Percentiles rank a stretch among this genome's conserved stretches.
Evolutionary conservation across 1,284 basidiomycete genomes (phyloP).

Genomic region (Leccinum subfulvum): DNA sequence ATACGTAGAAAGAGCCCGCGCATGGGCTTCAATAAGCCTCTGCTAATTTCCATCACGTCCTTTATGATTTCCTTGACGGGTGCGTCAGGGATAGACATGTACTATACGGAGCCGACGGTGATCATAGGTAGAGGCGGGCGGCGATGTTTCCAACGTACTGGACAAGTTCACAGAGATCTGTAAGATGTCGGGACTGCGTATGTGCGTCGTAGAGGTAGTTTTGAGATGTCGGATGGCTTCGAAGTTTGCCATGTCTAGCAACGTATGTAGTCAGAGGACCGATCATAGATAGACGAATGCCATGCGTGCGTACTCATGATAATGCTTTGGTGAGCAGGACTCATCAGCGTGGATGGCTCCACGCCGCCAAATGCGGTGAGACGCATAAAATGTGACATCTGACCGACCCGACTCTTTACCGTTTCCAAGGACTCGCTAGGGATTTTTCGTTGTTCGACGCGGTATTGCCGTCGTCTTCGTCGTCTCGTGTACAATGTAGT

Average conservation of each 20-base stretch:
- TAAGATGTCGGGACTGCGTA: slow-evolving; percentile 82
- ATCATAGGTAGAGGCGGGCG: slow-evolving; percentile 97
- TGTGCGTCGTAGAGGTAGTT: slow-evolving; percentile 95
- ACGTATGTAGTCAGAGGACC: neutral
- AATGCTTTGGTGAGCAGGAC: slow-evolving; percentile 80
- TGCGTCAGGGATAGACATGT: slow-evolving; percentile 91
- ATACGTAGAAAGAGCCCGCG: too few species aligned
- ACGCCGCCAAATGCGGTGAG: slow-evolving; percentile 12
- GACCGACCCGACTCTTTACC: slow-evolving; percentile 90
- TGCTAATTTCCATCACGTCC: slow-evolving; percentile 89
- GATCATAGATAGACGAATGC: neutral
- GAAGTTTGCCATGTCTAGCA: slow-evolving; percentile 91
- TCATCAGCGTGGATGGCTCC: neutral
- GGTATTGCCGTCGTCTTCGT: slow-evolving; percentile 6
- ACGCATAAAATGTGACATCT: slow-evolving; percentile 88
- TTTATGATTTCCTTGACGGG: slow-evolving; percentile 99
- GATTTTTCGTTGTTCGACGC: slow-evolving; percentile 72
- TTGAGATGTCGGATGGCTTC: slow-evolving; percentile 88
- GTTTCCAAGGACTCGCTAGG: slow-evolving; percentile 80
- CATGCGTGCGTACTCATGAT: slow-evolving; percentile 74
- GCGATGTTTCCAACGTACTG: slow-evolving; percentile 96
- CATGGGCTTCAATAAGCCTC: too few species aligned
- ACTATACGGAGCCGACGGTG: slow-evolving; percentile 91
- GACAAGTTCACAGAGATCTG: slow-evolving; percentile 94
- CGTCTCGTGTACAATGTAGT: slow-evolving; percentile 12